phyloP scores from a whole-genome alignment of 2,329 filamentous ascomycete genomes.

The Aureobasidium sp. region DNA sequence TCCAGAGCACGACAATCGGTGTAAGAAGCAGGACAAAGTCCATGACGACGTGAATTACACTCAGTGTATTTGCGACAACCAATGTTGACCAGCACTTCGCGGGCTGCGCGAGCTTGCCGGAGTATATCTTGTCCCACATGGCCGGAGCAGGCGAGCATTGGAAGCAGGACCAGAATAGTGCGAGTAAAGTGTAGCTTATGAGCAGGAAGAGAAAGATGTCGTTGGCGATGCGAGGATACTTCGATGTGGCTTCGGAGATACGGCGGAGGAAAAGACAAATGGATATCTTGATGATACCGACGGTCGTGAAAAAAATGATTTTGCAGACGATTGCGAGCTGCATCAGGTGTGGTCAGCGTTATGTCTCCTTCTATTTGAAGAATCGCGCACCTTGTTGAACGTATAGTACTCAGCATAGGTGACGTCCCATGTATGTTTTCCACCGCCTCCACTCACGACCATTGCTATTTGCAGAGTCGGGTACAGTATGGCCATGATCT shows the following conservation, averaged over 20 bases:
- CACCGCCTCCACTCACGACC: neutral
- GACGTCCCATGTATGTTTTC: constrained; percentile 7
- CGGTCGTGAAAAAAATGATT: constrained; percentile 10
- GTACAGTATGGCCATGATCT: constrained; percentile 7
- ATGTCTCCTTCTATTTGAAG: neutral
- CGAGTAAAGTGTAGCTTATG: constrained; percentile 3
- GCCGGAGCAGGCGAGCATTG: constrained; percentile 1
- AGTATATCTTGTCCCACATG: constrained; percentile 13
- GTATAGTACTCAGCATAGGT: constrained; percentile 10
- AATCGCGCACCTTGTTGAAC: neutral
- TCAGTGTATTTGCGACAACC: constrained; percentile 1
- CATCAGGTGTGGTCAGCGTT: neutral
- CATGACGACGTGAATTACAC: constrained; percentile 9
- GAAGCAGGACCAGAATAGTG: constrained; percentile 8
- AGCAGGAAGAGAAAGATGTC: constrained; percentile 7
- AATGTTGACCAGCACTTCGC: constrained; percentile 10
- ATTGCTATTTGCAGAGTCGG: neutral
- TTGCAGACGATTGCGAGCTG: constrained; percentile 12
- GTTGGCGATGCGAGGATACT: constrained; percentile 3
- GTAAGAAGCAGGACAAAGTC: constrained; percentile 10
- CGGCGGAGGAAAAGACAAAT: constrained; percentile 10
- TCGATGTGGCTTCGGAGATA: neutral
- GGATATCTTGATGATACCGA: constrained; percentile 13
- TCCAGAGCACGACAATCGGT: constrained; percentile 5
- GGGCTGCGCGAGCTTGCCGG: neutral